Conservation (phyloP, 192 early-diverging fungal species). For the Coemansia sp. region DNA sequence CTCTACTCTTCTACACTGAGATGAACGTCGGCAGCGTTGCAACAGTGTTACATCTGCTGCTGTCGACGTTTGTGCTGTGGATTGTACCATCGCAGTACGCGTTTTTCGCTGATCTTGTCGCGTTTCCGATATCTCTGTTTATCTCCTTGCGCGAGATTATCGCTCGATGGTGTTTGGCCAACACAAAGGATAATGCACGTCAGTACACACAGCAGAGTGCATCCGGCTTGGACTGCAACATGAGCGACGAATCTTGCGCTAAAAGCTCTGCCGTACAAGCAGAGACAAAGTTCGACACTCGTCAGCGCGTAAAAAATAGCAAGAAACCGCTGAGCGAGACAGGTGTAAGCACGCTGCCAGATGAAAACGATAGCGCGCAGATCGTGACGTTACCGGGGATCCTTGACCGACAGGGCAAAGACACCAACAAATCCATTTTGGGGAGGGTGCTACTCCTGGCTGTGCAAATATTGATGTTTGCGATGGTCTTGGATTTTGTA, state of each 20-base stretch:
- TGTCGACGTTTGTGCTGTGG: constrained; percentile 41
- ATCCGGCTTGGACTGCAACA: too few relatives aligned
- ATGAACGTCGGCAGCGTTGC: constrained; percentile 25
- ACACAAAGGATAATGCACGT: not conserved
- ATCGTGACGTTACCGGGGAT: too few relatives aligned
- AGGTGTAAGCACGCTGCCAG: not conserved
- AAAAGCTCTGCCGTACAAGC: not conserved
- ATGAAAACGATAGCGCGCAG: not conserved
- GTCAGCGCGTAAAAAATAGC: too few relatives aligned
- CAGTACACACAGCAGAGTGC: too few relatives aligned
- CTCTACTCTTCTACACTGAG: too few relatives aligned
- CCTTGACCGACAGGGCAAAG: not conserved
- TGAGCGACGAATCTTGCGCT: too few relatives aligned
- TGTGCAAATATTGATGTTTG: constrained; percentile 30
- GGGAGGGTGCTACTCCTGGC: constrained; percentile 19
- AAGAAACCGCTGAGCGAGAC: too few relatives aligned
- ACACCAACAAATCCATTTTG: not conserved
- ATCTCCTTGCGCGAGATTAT: constrained; percentile 35
- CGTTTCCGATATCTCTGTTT: constrained; percentile 44
- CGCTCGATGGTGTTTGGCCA: constrained; percentile 9
- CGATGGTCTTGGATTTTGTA: constrained; percentile 52
- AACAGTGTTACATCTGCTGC: constrained; percentile 33
- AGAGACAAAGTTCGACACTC: too few relatives aligned
- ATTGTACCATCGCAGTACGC: constrained; percentile 31
- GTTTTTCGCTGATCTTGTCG: constrained; percentile 43